Evolutionary conservation across 148 eudicot genomes (phyloP).

Genomic region (Chenopodium formosanum): DNA sequence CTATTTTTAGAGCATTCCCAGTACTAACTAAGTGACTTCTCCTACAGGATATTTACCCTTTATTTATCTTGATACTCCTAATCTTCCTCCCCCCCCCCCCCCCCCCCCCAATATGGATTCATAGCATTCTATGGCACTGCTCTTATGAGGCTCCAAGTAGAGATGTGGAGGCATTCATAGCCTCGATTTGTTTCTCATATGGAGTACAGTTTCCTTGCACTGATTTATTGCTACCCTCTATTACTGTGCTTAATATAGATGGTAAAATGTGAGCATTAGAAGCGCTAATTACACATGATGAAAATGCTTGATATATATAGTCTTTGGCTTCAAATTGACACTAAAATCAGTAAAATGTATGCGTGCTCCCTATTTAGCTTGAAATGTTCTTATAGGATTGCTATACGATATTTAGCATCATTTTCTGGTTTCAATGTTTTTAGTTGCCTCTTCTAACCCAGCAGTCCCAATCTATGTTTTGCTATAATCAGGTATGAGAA

Average conservation of each 20-base stretch:
- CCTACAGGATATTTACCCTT: too few relatives aligned
- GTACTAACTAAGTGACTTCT: too few relatives aligned
- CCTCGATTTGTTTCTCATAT: background rate
- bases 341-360: background rate
- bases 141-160: background rate
- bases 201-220: background rate
- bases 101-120: too few relatives aligned
- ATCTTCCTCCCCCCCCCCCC: too few relatives aligned
- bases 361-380: background rate
- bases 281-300: background rate
- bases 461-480: slow-evolving; percentile 13
- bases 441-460: slow-evolving; percentile 4
- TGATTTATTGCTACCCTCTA: background rate
- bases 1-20: too few relatives aligned
- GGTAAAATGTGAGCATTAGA: background rate
- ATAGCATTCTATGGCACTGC: background rate
- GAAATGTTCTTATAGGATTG: background rate
- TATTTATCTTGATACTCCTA: too few relatives aligned
- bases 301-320: background rate
- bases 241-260: background rate
- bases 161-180: background rate
- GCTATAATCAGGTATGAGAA: slow-evolving; percentile 58
- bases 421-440: slow-evolving; percentile 5
- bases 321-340: background rate
- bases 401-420: background rate